Evolutionary conservation across 2,329 filamentous ascomycete species (phyloP), one percentile per base, ranked within the genome.

Genomic region (Elsinoe ampelina): DNA sequence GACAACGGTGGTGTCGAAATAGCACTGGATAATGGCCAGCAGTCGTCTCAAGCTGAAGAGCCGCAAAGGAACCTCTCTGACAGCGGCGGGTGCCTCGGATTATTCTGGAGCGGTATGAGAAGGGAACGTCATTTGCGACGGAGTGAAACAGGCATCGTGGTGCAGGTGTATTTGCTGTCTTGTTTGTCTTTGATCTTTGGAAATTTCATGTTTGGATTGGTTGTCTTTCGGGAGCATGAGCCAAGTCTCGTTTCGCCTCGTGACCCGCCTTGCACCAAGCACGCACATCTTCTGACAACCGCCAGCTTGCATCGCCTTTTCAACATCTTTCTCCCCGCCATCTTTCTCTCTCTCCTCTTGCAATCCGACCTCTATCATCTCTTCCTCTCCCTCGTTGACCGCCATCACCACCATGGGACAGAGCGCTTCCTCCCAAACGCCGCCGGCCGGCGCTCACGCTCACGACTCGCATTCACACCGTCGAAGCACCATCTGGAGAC

Each of bases 401-500:
- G 17, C 50, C 13, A 15, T 26, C 43, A 36, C 30, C 50, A 59
- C 20, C 42, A 70, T 70, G 67, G 67, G 67, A 41, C 67, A 70
- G 58, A 59, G 61, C 55, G 61, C 64, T 32, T 70, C 67, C 51
- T 55, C 57, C 35, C 54, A 30, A 39, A 42, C 59, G 26, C 35
- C 43, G 36, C 47, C 52, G 13, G 48, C 58, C 36, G 42, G 42
- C 17, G 36, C 57, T 12, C 15, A 30, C 26, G 22, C 51, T 52
- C 48, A 39, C 52, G 54, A 32, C 34, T 48, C 34, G 26, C 42
- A 58, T 39, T 38, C 17, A 13, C 38, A 35, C 35, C 52, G 57
- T 22, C 52, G 51, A 26, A 41, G 42, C 36, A 56, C 54, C 19
- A 30, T 57, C 32, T 61, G 59, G 59, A 51, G 59, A 15, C 52